Percentiles rank a stretch among this genome's conserved stretches.
Conservation (phyloP, 2,329 filamentous ascomycete species). For the Ophiostoma perfectum region DNA sequence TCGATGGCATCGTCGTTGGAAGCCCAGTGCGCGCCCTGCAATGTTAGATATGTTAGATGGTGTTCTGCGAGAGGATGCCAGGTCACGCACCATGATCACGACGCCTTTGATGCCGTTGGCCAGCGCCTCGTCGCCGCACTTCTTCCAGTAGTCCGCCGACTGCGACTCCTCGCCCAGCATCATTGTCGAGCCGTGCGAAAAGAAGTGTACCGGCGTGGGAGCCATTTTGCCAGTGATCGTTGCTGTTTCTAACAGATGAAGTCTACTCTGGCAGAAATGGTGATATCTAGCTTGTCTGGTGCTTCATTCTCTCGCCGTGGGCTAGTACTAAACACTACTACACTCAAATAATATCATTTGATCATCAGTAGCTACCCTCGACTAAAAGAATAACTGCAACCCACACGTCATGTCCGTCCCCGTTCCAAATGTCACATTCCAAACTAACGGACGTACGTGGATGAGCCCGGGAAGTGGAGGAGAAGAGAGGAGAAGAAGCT, state of each 20-base stretch:
- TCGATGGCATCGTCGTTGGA: conserved; percentile 51
- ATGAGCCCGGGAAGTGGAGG: conserved; percentile 8
- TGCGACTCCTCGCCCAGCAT: conserved; percentile 61
- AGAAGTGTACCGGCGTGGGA: conserved; percentile 57
- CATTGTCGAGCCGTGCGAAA: conserved; percentile 67
- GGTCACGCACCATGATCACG: conserved; percentile 53
- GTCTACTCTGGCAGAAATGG: no score
- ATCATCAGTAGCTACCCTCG: no score
- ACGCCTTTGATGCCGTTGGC: conserved; percentile 55
- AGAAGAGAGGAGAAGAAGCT: not conserved
- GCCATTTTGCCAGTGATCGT: no score
- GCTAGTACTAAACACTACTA: no score
- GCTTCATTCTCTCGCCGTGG: no score
- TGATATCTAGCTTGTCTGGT: no score
- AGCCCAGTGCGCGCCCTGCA: conserved; percentile 61
- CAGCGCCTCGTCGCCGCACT: conserved; percentile 58
- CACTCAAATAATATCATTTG: no score
- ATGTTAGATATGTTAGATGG: not conserved
- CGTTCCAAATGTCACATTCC: no score
- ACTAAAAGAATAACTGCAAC: no score
- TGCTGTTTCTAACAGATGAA: no score
- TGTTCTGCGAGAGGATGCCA: not conserved
- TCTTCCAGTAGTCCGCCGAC: conserved; percentile 61
- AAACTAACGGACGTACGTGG: no score
- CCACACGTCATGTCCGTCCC: no score